A percentile compares a stretch with the other conserved stretches of the same genome.
These are phyloP conservation scores for Nitzschia sp. DNA, from an alignment of 108 stramenopile species.

Conservation along the genomic window DNA sequence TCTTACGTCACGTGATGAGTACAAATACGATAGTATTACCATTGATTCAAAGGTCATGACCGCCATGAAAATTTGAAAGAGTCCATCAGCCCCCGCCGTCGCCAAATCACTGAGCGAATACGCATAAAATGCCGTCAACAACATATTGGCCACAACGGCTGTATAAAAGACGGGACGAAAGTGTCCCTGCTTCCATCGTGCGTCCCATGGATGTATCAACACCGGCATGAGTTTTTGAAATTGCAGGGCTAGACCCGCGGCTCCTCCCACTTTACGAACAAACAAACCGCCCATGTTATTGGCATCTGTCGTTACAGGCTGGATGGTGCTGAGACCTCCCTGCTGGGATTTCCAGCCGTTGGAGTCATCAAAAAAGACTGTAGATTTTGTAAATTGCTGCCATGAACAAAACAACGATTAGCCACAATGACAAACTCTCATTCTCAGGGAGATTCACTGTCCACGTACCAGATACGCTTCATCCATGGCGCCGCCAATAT, in stretches of 20 bases:
- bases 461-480: conserved; percentile 56
- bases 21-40: conserved; percentile 53
- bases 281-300: conserved; percentile 91
- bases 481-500: conserved; percentile 61
- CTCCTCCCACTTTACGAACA: conserved; percentile 81
- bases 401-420: too few species aligned
- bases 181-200: conserved; percentile 82
- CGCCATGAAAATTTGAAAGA: conserved; percentile 51
- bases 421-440: too few species aligned
- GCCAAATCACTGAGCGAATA: conserved; percentile 55
- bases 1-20: conserved; percentile 32
- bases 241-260: conserved; percentile 70
- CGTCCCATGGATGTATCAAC: conserved; percentile 68
- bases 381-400: conserved; percentile 80
- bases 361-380: conserved; percentile 68
- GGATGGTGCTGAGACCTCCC: conserved; percentile 80
- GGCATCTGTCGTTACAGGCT: conserved; percentile 71
- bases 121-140: conserved; percentile 55
- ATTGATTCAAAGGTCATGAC: conserved; percentile 66
- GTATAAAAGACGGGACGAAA: conserved; percentile 60
- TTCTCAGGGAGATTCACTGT: too few species aligned
- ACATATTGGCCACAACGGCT: conserved; percentile 63
- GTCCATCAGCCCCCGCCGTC: conserved; percentile 53
- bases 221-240: conserved; percentile 78
- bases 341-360: conserved; percentile 86